phyloP scores from a whole-genome alignment of 768 basidiomycete genomes.

The Boletus tomentosulus region DNA sequence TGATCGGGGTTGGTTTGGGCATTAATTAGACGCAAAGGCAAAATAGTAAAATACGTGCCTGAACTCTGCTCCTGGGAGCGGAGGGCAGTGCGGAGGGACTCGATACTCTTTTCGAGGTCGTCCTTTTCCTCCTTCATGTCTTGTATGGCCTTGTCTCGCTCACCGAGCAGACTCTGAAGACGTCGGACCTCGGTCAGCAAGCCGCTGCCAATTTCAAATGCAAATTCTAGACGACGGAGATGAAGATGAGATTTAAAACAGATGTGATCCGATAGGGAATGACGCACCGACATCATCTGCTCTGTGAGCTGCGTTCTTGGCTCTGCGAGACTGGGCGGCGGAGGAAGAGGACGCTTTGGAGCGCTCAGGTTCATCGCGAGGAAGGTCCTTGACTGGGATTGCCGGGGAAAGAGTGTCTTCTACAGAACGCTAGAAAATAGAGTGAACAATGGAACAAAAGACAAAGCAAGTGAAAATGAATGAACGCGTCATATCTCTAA shows the following conservation, averaged over 20 bases:
- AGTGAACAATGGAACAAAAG: constrained; percentile 6
- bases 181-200: constrained; percentile 88
- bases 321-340: constrained; percentile 81
- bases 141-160: constrained; percentile 89
- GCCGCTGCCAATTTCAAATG: constrained; percentile 95
- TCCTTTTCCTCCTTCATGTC: constrained; percentile 92
- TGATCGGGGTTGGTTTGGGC: constrained; percentile 19
- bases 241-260: background rate
- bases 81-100: constrained; percentile 69
- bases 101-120: constrained; percentile 75
- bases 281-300: constrained; percentile 83
- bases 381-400: constrained; percentile 44
- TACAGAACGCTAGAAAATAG: constrained; percentile 37
- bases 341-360: constrained; percentile 60
- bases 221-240: constrained; percentile 67
- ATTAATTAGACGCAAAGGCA: constrained; percentile 1
- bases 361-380: constrained; percentile 61
- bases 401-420: constrained; percentile 47
- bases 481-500: background rate
- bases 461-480: background rate
- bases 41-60: constrained; percentile 43
- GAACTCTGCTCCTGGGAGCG: constrained; percentile 76
- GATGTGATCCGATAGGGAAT: constrained; percentile 9
- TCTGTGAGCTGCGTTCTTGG: constrained; percentile 88
- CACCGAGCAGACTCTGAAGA: constrained; percentile 84